Conservation (phyloP, 2,329 filamentous ascomycete genomes). For the Sclerotinia sclerotiorum region DNA sequence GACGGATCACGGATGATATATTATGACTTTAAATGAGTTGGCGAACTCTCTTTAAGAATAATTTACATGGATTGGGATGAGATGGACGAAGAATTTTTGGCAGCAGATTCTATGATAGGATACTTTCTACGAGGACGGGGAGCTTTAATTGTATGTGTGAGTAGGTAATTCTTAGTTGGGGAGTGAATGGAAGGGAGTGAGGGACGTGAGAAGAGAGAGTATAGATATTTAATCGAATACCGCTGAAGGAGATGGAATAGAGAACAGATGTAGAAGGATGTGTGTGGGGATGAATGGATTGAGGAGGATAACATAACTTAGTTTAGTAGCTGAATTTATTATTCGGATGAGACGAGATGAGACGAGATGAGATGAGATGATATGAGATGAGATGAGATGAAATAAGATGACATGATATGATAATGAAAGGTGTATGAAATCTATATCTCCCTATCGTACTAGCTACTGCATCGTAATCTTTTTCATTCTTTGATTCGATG, state of each 20-base stretch:
- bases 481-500: background rate
- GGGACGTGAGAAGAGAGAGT: background rate
- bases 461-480: accelerated
- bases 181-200: background rate
- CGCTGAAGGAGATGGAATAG: too few relatives aligned
- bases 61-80: background rate
- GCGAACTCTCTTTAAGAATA: background rate
- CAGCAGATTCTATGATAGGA: background rate
- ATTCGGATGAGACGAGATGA: background rate
- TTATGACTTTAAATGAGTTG: background rate
- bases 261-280: background rate
- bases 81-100: background rate
- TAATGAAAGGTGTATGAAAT: background rate
- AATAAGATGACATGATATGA: background rate
- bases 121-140: background rate
- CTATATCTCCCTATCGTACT: background rate
- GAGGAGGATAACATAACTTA: too few relatives aligned
- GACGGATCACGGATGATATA: background rate
- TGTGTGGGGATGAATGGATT: background rate
- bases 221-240: background rate
- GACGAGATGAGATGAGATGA: too few relatives aligned
- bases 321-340: background rate
- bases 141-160: background rate
- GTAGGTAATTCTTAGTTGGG: background rate
- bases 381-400: too few relatives aligned